These are phyloP conservation scores for Mucor saturninus DNA, from an alignment of 371 early-diverging fungal species.

Conservation along the genomic window DNA sequence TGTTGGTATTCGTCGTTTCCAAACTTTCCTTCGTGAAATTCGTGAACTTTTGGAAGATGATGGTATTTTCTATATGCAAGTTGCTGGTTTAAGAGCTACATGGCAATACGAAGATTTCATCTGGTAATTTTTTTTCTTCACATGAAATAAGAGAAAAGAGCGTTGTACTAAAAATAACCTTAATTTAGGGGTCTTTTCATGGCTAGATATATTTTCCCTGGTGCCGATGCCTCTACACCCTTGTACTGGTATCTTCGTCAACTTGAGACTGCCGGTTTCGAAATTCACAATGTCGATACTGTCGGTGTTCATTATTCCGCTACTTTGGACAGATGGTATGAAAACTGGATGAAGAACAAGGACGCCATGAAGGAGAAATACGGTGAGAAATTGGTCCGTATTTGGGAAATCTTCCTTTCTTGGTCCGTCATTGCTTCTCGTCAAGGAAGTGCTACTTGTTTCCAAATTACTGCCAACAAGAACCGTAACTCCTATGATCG, in stretches of 20 bases:
- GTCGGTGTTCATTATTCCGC: conserved; percentile 97
- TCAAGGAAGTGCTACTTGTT: conserved; percentile 95
- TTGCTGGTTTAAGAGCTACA: conserved; percentile 91
- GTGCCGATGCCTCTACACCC: conserved; percentile 97
- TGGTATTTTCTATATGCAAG: conserved; percentile 96
- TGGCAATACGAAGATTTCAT: conserved; percentile 92
- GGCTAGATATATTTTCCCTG: conserved; percentile 98
- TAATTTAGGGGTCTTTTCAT: conserved; percentile 85
- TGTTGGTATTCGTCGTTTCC: conserved; percentile 93
- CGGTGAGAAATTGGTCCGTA: conserved; percentile 81
- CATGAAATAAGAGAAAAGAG: neutral
- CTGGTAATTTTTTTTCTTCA: conserved; percentile 46
- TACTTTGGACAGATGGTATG: conserved; percentile 94
- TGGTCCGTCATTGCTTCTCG: conserved; percentile 94
- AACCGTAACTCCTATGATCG: conserved; percentile 94
- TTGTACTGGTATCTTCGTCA: conserved; percentile 92
- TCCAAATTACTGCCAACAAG: conserved; percentile 95
- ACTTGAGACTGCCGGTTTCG: conserved; percentile 92
- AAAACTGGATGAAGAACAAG: conserved; percentile 95
- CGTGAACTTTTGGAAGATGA: conserved; percentile 95
- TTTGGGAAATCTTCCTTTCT: conserved; percentile 96
- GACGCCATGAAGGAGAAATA: conserved; percentile 81
- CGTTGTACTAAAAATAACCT: neutral
- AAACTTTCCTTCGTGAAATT: conserved; percentile 89
- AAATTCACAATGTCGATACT: conserved; percentile 87